Percentiles rank a stretch among this genome's conserved stretches.
phyloP scores from a whole-genome alignment of 2,329 filamentous ascomycete genomes.

The Neofusicoccum parvum region DNA sequence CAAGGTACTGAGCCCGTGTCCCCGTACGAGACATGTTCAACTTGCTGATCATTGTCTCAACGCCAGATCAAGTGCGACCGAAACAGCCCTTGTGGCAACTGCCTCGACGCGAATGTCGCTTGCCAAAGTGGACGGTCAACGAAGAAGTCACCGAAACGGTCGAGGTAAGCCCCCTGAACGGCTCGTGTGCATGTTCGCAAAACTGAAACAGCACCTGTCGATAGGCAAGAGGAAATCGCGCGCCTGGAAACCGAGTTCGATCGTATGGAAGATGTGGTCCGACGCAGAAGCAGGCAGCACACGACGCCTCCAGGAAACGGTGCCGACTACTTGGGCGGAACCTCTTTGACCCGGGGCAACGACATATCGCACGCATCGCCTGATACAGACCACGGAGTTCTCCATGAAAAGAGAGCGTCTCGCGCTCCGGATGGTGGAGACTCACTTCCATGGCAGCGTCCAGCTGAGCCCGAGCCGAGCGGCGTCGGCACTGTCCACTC shows the following conservation, averaged over 20 bases:
- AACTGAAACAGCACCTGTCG: background rate
- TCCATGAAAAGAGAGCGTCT: too few species aligned
- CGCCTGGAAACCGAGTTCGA: background rate
- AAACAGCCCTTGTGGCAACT: conserved; percentile 7
- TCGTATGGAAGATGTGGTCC: background rate
- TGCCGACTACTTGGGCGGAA: background rate
- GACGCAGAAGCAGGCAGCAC: background rate
- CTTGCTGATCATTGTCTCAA: too few species aligned
- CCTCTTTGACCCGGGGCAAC: too few species aligned
- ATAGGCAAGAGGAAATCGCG: background rate
- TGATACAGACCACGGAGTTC: too few species aligned
- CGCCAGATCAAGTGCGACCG: conserved; percentile 6
- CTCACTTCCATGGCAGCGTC: background rate
- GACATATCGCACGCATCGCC: too few species aligned
- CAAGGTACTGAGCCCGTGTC: too few species aligned
- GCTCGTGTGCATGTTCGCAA: too few species aligned
- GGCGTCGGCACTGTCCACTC: background rate
- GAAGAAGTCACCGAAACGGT: background rate
- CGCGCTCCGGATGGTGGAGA: too few species aligned
- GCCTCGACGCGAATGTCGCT: background rate
- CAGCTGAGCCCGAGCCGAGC: background rate
- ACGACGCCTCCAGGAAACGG: background rate
- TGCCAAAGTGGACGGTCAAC: background rate
- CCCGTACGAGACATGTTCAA: too few species aligned
- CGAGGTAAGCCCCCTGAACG: background rate